A percentile compares a stretch with the other conserved stretches of the same genome.
Evolutionary conservation across 306 rosid genomes (phyloP).

Genomic region (Ziziphus jujuba): DNA sequence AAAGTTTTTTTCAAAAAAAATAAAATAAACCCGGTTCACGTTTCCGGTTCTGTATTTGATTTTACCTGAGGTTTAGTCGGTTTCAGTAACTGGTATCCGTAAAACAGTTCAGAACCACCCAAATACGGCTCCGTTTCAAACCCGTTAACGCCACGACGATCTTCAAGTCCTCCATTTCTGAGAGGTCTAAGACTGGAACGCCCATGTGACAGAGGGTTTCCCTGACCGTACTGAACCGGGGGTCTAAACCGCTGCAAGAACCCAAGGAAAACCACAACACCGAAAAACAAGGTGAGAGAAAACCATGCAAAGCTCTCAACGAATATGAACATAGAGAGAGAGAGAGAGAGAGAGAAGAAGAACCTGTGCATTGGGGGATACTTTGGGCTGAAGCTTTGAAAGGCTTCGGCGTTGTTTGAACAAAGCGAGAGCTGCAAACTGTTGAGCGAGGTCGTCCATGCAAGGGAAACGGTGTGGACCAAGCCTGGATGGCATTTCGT

Average conservation of each 20-base stretch:
- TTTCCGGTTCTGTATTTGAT: not conserved
- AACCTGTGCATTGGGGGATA: conserved; percentile 12
- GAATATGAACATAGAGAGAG: too few species aligned
- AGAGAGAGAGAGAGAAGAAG: not conserved
- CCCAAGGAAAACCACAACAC: not conserved
- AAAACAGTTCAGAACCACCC: conserved; percentile 1
- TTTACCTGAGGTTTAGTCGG: conserved; percentile 26
- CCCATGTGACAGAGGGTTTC: not conserved
- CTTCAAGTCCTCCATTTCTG: conserved; percentile 9
- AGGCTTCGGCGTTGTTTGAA: conserved; percentile 13
- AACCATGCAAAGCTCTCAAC: conserved; percentile 15
- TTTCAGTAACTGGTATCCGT: conserved; percentile 11
- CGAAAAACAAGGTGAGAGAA: not conserved
- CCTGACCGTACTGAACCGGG: not conserved
- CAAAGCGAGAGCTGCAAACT: conserved; percentile 26
- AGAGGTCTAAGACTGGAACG: not conserved
- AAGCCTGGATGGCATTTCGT: conserved; percentile 14
- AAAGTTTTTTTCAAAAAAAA: too few species aligned
- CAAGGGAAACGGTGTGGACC: not conserved
- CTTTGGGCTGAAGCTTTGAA: conserved; percentile 3
- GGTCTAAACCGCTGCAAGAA: conserved; percentile 21
- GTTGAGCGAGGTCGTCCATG: conserved; percentile 17
- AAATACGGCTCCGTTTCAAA: not conserved
- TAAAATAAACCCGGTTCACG: conserved; percentile 12
- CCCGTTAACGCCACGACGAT: not conserved